A percentile compares a stretch with the other conserved stretches of the same genome.
Conservation (phyloP, 345 rosid species). For the Murraya paniculata region DNA sequence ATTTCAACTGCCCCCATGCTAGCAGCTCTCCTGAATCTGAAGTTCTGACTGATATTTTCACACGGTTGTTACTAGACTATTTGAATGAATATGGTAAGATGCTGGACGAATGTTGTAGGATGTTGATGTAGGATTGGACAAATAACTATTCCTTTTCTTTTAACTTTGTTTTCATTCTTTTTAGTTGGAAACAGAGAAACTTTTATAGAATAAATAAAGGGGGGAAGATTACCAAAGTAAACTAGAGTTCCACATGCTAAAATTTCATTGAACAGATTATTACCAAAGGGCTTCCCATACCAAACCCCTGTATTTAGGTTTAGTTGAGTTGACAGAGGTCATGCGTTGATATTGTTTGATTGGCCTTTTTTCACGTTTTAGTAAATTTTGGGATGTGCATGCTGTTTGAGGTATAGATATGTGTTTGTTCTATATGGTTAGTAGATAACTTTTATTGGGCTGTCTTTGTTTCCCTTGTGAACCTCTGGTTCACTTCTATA, state of each 20-base stretch:
- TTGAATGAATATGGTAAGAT: slow-evolving; percentile 91
- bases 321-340: not conserved
- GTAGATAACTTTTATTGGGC: not conserved
- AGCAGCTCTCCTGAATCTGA: slow-evolving; percentile 74
- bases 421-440: not conserved
- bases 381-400: not conserved
- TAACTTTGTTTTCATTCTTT: not conserved
- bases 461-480: not conserved
- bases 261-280: not conserved
- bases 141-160: not conserved
- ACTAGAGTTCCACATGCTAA: not conserved
- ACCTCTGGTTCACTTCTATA: not conserved
- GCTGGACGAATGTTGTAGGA: slow-evolving; percentile 25
- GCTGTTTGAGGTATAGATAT: not conserved
- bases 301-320: not conserved
- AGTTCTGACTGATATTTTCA: slow-evolving; percentile 67
- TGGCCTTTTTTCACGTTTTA: not conserved
- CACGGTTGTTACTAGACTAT: slow-evolving; percentile 77
- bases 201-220: not conserved
- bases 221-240: not conserved
- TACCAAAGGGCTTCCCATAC: not conserved
- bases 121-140: not conserved
- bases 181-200: not conserved
- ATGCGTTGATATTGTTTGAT: not conserved
- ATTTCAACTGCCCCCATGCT: slow-evolving; percentile 78